Conservation (phyloP, 129 eudicot species). For the Cynara cardunculus region DNA sequence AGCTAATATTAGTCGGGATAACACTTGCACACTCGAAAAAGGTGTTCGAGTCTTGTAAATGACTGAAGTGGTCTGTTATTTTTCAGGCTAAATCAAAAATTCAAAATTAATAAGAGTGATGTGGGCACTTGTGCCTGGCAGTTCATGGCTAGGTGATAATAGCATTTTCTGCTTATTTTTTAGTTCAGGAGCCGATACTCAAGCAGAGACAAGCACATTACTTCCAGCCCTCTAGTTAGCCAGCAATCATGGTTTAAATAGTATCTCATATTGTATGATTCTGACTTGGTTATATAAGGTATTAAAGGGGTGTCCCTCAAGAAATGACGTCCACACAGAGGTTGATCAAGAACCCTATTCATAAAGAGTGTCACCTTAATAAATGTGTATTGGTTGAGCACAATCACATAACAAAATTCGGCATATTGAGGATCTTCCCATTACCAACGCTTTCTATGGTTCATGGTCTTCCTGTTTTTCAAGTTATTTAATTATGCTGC, state of each 20-base stretch:
- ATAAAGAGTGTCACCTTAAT: background rate
- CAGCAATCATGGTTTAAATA: background rate
- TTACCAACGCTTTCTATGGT: background rate
- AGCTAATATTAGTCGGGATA: background rate
- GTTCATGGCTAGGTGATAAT: background rate
- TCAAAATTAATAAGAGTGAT: background rate
- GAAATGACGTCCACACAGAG: background rate
- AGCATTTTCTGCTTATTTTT: background rate
- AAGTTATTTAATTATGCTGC: background rate
- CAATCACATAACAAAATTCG: background rate
- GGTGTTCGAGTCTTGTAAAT: background rate
- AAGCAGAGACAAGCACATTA: background rate
- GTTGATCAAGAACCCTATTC: background rate
- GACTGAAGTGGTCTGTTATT: background rate
- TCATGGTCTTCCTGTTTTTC: background rate
- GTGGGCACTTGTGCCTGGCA: background rate
- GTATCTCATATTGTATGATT: background rate
- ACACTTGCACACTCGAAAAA: background rate
- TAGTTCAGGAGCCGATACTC: background rate
- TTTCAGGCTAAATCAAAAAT: background rate
- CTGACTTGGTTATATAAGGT: background rate
- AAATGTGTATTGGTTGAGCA: background rate
- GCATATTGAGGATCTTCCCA: background rate
- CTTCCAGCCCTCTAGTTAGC: background rate
- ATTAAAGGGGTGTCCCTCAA: background rate